Conservation (phyloP, 768 basidiomycete species). For the Imleria badia region DNA sequence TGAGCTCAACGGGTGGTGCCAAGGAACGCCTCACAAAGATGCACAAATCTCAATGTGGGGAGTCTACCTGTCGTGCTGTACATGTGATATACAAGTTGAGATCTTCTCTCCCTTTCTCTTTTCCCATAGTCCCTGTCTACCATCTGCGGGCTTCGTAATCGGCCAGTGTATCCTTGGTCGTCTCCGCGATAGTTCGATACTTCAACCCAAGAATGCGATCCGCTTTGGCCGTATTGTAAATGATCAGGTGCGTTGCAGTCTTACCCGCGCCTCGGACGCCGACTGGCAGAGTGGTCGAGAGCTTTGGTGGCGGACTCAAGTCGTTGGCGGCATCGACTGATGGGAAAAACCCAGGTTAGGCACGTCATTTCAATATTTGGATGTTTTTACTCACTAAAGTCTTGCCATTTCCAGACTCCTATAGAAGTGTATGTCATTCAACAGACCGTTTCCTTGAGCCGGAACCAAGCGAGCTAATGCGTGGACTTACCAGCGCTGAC, state of each 20-base stretch:
- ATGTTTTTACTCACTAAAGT: conserved; percentile 24
- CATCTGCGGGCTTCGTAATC: conserved; percentile 47
- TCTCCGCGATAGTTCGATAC: conserved; percentile 41
- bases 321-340: conserved; percentile 41
- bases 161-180: conserved; percentile 39
- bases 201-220: conserved; percentile 41
- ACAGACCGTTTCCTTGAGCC: neutral
- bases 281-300: conserved; percentile 29
- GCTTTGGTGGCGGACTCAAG: conserved; percentile 30
- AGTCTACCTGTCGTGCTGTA: neutral
- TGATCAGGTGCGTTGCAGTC: conserved; percentile 24
- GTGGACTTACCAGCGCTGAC: conserved; percentile 33
- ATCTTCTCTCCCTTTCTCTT: neutral
- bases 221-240: conserved; percentile 39
- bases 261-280: conserved; percentile 36
- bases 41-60: neutral
- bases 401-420: conserved; percentile 34
- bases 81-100: neutral
- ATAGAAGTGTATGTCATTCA: neutral
- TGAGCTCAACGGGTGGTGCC: too few relatives aligned
- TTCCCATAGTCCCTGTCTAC: conserved; percentile 17
- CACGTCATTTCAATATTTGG: neutral
- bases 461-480: neutral
- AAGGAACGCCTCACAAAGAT: neutral
- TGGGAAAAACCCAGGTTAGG: neutral